Percentiles rank a stretch among this genome's conserved stretches.
Conservation (phyloP, 2,329 filamentous ascomycete species). For the Xylaria sp. region DNA sequence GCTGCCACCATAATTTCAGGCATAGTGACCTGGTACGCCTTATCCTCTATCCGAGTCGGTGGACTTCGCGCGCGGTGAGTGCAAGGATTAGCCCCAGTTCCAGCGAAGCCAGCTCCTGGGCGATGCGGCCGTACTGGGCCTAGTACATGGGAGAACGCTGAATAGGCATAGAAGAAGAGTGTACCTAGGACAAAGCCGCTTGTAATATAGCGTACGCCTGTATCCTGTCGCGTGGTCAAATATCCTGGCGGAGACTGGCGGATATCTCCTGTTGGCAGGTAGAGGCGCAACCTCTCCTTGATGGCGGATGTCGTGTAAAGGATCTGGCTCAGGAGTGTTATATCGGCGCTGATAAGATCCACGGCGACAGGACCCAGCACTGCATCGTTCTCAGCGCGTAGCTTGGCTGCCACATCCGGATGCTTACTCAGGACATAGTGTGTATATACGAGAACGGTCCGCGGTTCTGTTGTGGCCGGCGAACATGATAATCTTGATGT, state of each 20-base stretch:
- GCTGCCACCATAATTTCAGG: slow-evolving; percentile 20
- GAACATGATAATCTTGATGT: slow-evolving; percentile 39
- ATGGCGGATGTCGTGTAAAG: slow-evolving; percentile 55
- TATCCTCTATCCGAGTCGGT: slow-evolving; percentile 38
- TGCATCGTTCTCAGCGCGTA: slow-evolving; percentile 37
- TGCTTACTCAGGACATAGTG: slow-evolving; percentile 31
- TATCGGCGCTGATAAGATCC: slow-evolving; percentile 44
- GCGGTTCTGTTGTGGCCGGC: slow-evolving; percentile 40
- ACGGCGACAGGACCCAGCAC: slow-evolving; percentile 50
- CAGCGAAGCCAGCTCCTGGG: slow-evolving; percentile 56
- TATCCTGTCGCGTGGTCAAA: slow-evolving; percentile 45
- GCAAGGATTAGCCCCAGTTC: slow-evolving; percentile 55
- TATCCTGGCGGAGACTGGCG: slow-evolving; percentile 40
- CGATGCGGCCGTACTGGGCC: slow-evolving; percentile 52
- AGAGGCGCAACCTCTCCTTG: slow-evolving; percentile 56
- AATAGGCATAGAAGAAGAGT: slow-evolving; percentile 26
- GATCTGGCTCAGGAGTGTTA: slow-evolving; percentile 52
- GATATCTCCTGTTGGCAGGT: slow-evolving; percentile 48
- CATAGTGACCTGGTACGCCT: slow-evolving; percentile 32
- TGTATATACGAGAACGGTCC: slow-evolving; percentile 30
- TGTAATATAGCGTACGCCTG: slow-evolving; percentile 45
- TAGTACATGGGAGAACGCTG: slow-evolving; percentile 42
- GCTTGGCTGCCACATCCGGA: slow-evolving; percentile 25
- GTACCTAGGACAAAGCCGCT: slow-evolving; percentile 39
- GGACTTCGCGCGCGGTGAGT: slow-evolving; percentile 51